These are phyloP conservation scores for Colletotrichum sp. DNA, from an alignment of 2,329 filamentous ascomycete genomes.

Conservation along the genomic window DNA sequence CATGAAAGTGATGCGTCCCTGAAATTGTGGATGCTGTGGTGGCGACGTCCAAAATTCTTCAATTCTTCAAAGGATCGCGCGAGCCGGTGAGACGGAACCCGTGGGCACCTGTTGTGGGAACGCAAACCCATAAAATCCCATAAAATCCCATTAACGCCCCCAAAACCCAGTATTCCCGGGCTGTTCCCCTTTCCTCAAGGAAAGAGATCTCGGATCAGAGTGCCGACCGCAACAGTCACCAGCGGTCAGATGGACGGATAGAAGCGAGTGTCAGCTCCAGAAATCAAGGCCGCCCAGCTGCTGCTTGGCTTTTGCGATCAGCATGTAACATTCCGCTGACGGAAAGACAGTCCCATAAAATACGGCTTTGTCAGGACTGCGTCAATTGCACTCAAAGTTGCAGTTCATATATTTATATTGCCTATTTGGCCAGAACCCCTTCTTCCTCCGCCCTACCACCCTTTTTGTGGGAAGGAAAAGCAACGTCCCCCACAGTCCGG, in stretches of 20 bases:
- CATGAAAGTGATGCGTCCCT: background rate
- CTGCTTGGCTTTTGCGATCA: background rate
- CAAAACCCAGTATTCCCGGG: background rate
- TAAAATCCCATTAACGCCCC: background rate
- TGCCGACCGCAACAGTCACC: background rate
- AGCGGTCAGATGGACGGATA: background rate
- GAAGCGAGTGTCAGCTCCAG: background rate
- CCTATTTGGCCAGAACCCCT: background rate
- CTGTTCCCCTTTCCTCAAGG: background rate
- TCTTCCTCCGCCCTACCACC: background rate
- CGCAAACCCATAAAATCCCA: background rate
- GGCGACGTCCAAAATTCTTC: background rate
- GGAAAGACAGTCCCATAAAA: background rate
- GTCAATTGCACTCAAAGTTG: background rate
- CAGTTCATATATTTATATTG: conserved; percentile 1
- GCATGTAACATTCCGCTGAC: background rate
- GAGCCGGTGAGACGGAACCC: background rate
- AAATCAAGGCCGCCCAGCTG: background rate
- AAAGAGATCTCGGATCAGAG: background rate
- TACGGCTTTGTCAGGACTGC: background rate
- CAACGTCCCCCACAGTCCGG: background rate
- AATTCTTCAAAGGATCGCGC: conserved; percentile 1
- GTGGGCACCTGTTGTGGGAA: background rate
- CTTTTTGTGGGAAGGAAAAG: background rate
- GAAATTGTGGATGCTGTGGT: background rate